phyloP scores from a whole-genome alignment of 2,329 filamentous ascomycete species.

The Sarocladium oryzae region DNA sequence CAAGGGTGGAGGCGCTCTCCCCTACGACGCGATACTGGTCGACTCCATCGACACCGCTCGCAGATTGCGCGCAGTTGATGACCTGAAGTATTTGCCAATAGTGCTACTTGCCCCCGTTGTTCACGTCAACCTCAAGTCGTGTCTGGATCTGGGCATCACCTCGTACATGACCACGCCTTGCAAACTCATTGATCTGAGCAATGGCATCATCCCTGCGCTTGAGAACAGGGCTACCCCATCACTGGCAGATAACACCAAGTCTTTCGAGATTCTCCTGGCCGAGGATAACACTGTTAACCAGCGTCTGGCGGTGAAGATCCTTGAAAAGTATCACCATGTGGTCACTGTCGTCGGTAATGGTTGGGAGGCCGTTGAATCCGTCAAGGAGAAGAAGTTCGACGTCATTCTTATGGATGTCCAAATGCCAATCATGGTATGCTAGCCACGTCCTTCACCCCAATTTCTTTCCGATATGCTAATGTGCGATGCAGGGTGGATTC shows the following conservation, averaged over 20 bases:
- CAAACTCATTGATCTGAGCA: conserved; percentile 86
- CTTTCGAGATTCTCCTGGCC: conserved; percentile 88
- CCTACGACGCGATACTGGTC: conserved; percentile 93
- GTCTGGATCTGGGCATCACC: conserved; percentile 91
- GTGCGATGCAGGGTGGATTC: conserved; percentile 70
- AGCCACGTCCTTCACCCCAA: no score
- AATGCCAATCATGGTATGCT: conserved; percentile 99
- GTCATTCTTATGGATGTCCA: conserved; percentile 99
- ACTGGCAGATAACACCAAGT: conserved; percentile 87
- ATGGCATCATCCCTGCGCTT: conserved; percentile 90
- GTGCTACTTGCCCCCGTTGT: conserved; percentile 86
- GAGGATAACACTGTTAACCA: conserved; percentile 99
- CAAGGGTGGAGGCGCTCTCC: conserved; percentile 50
- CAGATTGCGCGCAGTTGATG: conserved; percentile 75
- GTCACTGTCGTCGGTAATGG: conserved; percentile 94
- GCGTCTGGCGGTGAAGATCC: conserved; percentile 88
- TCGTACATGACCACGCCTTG: conserved; percentile 99
- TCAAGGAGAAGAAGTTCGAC: conserved; percentile 89
- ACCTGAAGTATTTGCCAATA: conserved; percentile 97
- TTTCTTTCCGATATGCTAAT: no score
- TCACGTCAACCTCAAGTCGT: conserved; percentile 87
- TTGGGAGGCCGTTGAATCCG: conserved; percentile 83
- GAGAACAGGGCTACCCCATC: conserved; percentile 90
- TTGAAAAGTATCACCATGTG: conserved; percentile 92
- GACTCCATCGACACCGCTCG: conserved; percentile 91